Evolutionary conservation across 306 rosid species (phyloP), one percentile per base, ranked within the genome.

Genomic region (Castanea crenata): DNA sequence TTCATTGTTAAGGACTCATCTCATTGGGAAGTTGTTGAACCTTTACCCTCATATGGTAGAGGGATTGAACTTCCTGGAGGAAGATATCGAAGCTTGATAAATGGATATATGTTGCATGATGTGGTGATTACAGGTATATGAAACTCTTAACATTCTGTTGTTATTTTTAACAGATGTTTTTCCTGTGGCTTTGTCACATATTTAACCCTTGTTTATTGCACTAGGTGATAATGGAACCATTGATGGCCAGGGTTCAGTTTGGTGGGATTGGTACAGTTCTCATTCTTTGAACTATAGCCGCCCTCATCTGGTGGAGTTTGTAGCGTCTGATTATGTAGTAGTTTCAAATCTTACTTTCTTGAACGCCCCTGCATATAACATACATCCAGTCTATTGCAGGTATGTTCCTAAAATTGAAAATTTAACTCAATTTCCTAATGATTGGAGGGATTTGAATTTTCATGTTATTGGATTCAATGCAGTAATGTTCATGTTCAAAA

Each of bases 341-440:
- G 97, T 96, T 78, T 96, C 99, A 41, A 96, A 96, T 84, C 96
- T 96, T 81, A 90, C 98, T 55, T 85, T 96, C 86, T 78, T 93
- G 87, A 90, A 96, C 80, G 85, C 98, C 77, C 99, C 99, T 38
- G 94, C 97, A 15, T 96, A 90, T 79, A 81, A 83, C 80, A 91
- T 96, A 77, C 98, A 96, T 83, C 98, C 98, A 31, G 94, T 96
- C 78, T 96, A 96, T 82, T 96, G 98, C 94, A 93, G 99, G 99
- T 91, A 82, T 74, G 80, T 77, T 77, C 31, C 51, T 69, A 29
- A 78, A n/a, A 27, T 59, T 76, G 61, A 41, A 78, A n/a, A 27
- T 59, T 76, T 56, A 12, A 27, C 23, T 46, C 31, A 20, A 21
- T 54, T 57, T 59, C 46, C 51, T 4, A 55, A 67, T 41, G 63